Evolutionary conservation across 108 stramenopile species (phyloP).

Genomic region (Pseudonitzschia delicatissima): DNA sequence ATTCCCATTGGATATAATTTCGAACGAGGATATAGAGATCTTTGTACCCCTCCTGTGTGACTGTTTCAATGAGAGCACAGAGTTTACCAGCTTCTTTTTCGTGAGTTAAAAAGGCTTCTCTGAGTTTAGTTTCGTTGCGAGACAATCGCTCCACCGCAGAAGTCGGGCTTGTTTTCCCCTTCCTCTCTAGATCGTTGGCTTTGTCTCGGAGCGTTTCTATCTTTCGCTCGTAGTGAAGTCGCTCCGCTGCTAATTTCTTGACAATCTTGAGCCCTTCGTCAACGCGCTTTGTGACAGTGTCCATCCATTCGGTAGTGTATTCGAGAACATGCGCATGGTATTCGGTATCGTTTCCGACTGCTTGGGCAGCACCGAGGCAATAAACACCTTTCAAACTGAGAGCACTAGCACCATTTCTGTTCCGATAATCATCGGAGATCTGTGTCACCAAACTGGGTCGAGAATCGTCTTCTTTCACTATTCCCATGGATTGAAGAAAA

Average conservation of each 20-base stretch:
- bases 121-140: constrained; percentile 38
- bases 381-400: constrained; percentile 9
- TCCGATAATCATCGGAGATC: constrained; percentile 3
- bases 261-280: constrained; percentile 12
- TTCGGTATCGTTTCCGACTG: constrained; percentile 7
- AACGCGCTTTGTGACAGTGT: constrained; percentile 17
- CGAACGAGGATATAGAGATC: constrained; percentile 17
- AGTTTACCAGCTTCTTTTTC: constrained; percentile 20
- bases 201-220: constrained; percentile 27
- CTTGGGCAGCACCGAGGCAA: constrained; percentile 12
- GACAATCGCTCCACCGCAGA: constrained; percentile 17
- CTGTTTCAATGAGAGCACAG: constrained; percentile 28
- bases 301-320: constrained; percentile 29
- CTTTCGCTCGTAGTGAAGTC: constrained; percentile 34
- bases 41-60: constrained; percentile 22
- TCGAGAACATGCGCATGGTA: constrained; percentile 21
- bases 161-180: constrained; percentile 19
- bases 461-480: neutral
- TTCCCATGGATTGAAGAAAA: neutral
- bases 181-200: constrained; percentile 20
- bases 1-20: constrained; percentile 29
- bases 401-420: neutral
- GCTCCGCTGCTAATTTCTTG: constrained; percentile 14
- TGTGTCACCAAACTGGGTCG: neutral
- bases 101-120: constrained; percentile 20